Conservation (phyloP, 345 rosid genomes). For the Eucalyptus pauciflora region DNA sequence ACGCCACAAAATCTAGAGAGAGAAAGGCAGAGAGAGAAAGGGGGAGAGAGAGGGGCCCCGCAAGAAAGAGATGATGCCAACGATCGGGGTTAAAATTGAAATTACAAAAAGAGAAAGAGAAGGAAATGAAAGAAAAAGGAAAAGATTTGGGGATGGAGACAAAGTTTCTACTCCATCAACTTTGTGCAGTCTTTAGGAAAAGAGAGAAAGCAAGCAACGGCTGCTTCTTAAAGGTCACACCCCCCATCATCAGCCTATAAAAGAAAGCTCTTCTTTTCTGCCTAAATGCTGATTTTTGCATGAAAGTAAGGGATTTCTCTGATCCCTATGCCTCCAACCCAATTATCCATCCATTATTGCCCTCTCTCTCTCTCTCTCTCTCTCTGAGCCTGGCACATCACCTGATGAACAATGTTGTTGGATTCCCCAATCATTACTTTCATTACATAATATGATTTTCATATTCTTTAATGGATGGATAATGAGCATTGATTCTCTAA, state of each 20-base stretch:
- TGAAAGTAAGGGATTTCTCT: conserved; percentile 60
- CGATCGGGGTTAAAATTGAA: background rate
- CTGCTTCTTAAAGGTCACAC: background rate
- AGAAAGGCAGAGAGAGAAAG: background rate
- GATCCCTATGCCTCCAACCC: conserved; percentile 21
- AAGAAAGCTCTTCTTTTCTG: background rate
- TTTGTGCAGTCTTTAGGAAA: conserved; percentile 31
- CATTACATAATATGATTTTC: background rate
- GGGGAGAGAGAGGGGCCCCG: background rate
- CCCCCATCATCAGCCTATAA: background rate
- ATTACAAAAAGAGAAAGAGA: background rate
- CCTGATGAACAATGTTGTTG: background rate
- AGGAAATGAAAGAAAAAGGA: background rate
- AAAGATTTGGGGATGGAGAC: conserved; percentile 30
- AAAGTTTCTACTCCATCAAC: conserved; percentile 33
- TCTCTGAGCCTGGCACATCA: background rate
- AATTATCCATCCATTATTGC: background rate
- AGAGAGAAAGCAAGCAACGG: background rate
- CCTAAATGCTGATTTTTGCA: conserved; percentile 7
- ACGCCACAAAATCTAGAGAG: conserved; percentile 2
- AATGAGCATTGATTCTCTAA: background rate
- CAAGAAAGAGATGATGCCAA: background rate
- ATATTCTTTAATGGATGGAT: background rate
- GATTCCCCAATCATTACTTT: background rate
- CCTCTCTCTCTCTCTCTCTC: background rate